A percentile compares a stretch with the other conserved stretches of the same genome.
Evolutionary conservation across 805 yeast genomes (phyloP).

Genomic region (Metschnikowia borealis): DNA sequence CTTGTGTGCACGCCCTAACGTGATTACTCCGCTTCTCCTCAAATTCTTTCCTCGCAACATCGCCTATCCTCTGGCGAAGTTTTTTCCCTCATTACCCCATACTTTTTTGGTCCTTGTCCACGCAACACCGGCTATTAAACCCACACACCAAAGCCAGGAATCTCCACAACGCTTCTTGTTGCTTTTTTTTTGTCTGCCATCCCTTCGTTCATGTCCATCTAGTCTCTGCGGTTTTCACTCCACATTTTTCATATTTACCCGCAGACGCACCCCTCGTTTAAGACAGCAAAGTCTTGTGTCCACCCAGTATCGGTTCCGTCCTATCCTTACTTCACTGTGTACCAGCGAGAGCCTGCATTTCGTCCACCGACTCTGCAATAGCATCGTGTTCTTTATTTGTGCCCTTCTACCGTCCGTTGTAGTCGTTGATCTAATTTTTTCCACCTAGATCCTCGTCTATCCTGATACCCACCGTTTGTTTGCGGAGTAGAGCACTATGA

Average conservation of each 20-base stretch:
- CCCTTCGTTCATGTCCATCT: background rate
- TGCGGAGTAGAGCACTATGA: conserved; percentile 2
- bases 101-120: conserved; percentile 8
- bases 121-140: background rate
- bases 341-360: background rate
- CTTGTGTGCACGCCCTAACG: conserved; percentile 7
- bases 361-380: background rate
- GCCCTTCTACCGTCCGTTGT: too few species aligned
- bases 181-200: background rate
- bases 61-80: conserved; percentile 17
- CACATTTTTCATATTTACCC: background rate
- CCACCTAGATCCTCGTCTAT: too few species aligned
- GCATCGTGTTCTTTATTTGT: too few species aligned
- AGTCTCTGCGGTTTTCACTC: background rate
- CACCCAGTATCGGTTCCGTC: background rate
- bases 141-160: background rate
- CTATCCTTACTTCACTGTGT: background rate
- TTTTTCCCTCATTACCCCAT: conserved; percentile 18
- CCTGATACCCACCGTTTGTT: background rate
- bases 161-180: background rate
- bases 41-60: conserved; percentile 13
- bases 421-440: too few species aligned
- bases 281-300: background rate
- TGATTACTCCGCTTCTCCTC: conserved; percentile 20
- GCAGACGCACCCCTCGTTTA: conserved; percentile 4